Conservation (phyloP, 345 rosid species). For the Camelina hispida region DNA sequence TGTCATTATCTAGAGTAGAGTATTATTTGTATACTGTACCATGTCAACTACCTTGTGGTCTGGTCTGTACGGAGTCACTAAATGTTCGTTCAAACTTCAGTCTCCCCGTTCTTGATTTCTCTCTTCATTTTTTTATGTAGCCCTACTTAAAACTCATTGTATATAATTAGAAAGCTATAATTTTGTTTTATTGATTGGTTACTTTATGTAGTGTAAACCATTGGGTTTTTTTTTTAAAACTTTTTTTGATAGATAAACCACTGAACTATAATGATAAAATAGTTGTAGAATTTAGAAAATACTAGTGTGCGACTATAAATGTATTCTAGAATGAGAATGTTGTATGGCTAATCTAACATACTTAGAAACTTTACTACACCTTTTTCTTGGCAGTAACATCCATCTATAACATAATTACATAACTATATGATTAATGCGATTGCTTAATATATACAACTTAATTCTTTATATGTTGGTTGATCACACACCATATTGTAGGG, state of each 20-base stretch:
- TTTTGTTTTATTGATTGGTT: not conserved
- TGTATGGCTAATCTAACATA: not conserved
- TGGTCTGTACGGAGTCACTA: slow-evolving; percentile 41
- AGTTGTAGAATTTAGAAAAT: not conserved
- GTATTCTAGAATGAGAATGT: too few relatives aligned
- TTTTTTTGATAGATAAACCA: too few relatives aligned
- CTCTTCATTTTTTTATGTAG: not conserved
- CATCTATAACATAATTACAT: not conserved
- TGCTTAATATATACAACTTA: not conserved
- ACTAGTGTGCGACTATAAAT: not conserved
- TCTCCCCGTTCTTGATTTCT: not conserved
- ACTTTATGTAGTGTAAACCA: too few relatives aligned
- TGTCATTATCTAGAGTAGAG: slow-evolving; percentile 17
- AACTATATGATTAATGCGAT: not conserved
- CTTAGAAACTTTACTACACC: not conserved
- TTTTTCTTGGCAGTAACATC: not conserved
- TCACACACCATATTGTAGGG: too few relatives aligned
- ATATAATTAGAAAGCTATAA: not conserved
- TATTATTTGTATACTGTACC: not conserved
- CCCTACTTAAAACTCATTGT: not conserved
- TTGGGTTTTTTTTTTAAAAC: too few relatives aligned
- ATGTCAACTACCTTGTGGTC: slow-evolving; percentile 40
- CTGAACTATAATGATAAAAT: too few relatives aligned
- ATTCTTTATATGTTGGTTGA: not conserved
- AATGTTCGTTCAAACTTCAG: slow-evolving; percentile 25